These are phyloP conservation scores for Gloeophyllum trabeum DNA, from an alignment of 768 basidiomycete genomes.

Conservation along the genomic window DNA sequence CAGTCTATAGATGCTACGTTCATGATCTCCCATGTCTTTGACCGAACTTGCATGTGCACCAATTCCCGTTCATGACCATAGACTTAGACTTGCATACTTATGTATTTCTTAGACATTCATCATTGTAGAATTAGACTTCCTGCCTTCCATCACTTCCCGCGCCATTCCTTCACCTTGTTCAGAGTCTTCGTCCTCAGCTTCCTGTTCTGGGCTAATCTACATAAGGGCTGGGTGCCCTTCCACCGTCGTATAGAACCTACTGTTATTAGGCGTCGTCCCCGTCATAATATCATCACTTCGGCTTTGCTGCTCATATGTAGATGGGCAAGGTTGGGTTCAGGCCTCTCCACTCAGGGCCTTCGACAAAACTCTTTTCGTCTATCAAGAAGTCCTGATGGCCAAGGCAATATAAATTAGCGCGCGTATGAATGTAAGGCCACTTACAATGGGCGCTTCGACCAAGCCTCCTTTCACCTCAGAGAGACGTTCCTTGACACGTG, in stretches of 20 bases:
- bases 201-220: no score
- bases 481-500: conserved; percentile 68
- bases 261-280: no score
- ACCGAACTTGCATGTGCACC: neutral
- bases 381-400: conserved; percentile 83
- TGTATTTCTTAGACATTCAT: neutral
- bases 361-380: conserved; percentile 62
- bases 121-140: no score
- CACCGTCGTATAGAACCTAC: no score
- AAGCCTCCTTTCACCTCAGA: conserved; percentile 55
- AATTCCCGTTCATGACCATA: neutral
- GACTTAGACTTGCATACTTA: neutral
- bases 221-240: no score
- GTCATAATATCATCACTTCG: no score
- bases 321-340: conserved; percentile 73
- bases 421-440: conserved; percentile 3
- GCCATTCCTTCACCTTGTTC: no score
- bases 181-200: no score
- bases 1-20: conserved; percentile 28
- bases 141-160: no score
- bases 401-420: conserved; percentile 7
- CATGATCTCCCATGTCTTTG: neutral
- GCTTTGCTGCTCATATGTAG: conserved; percentile 53
- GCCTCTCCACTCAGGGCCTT: conserved; percentile 61
- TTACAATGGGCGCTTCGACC: conserved; percentile 68